Percentiles rank a stretch among this genome's conserved stretches.
Conservation (phyloP, 108 stramenopile genomes). For the Mediolabrus comicus region DNA sequence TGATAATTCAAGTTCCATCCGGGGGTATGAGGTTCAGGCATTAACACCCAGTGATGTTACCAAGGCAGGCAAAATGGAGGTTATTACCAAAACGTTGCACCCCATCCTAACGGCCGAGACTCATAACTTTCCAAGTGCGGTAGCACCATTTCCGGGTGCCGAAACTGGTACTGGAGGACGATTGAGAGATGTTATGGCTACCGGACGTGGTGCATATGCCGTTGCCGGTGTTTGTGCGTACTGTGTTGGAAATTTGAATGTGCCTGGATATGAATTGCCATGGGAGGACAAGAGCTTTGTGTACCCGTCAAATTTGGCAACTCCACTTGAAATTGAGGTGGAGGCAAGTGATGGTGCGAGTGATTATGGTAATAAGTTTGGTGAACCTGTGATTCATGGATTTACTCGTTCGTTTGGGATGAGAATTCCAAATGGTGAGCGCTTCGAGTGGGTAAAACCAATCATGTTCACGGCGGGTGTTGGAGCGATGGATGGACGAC, state of each 20-base stretch:
- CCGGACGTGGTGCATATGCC: slow-evolving; percentile 93
- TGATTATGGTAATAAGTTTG: slow-evolving; percentile 99
- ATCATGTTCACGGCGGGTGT: slow-evolving; percentile 99
- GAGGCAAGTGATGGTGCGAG: slow-evolving; percentile 96
- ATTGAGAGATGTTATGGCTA: slow-evolving; percentile 98
- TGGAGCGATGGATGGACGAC: slow-evolving; percentile 92
- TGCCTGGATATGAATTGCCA: slow-evolving; percentile 92
- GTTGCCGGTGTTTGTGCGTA: slow-evolving; percentile 94
- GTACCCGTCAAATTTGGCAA: slow-evolving; percentile 89
- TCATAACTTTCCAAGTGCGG: slow-evolving; percentile 99
- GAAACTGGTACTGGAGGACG: slow-evolving; percentile 99
- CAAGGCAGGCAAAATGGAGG: slow-evolving; percentile 57
- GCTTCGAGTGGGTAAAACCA: slow-evolving; percentile 98
- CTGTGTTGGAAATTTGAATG: slow-evolving; percentile 96
- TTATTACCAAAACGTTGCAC: slow-evolving; percentile 74
- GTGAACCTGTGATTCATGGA: slow-evolving; percentile 97
- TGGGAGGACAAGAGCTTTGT: slow-evolving; percentile 92
- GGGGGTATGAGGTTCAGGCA: slow-evolving; percentile 80
- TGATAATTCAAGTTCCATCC: slow-evolving; percentile 95
- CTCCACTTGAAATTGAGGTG: slow-evolving; percentile 91
- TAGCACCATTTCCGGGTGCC: slow-evolving; percentile 98
- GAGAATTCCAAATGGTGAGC: slow-evolving; percentile 89
- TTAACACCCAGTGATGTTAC: slow-evolving; percentile 56
- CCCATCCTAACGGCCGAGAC: slow-evolving; percentile 99
- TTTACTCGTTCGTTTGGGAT: slow-evolving; percentile 96